Evolutionary conservation across 2,329 filamentous ascomycete genomes (phyloP).

Genomic region (Xylariaceae sp.): DNA sequence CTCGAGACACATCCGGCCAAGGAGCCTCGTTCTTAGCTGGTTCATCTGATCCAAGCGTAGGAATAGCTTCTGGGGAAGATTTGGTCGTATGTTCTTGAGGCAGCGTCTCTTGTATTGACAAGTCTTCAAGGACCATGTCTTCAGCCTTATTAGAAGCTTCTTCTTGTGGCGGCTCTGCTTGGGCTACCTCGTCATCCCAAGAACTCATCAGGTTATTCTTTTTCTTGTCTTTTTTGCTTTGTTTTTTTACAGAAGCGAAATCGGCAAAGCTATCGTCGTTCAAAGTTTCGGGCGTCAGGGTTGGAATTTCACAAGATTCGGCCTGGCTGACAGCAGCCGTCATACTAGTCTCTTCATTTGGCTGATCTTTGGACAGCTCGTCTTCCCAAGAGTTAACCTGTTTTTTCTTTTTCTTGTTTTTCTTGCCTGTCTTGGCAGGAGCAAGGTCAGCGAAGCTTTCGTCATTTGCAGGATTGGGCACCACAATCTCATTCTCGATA

Average conservation of each 20-base stretch:
- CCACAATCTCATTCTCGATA: neutral
- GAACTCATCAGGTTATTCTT: slow-evolving; percentile 19
- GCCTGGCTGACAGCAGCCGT: neutral
- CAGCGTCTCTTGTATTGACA: neutral
- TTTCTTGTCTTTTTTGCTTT: slow-evolving; percentile 44
- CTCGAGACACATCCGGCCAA: slow-evolving; percentile 17
- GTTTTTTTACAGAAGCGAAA: slow-evolving; percentile 28
- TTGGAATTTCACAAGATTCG: neutral
- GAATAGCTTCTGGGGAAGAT: slow-evolving; percentile 5
- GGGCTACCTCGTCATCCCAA: slow-evolving; percentile 3
- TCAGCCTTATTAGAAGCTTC: neutral
- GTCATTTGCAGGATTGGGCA: slow-evolving; percentile 20
- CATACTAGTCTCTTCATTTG: neutral
- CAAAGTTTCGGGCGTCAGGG: neutral
- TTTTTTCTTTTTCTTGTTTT: slow-evolving; percentile 43
- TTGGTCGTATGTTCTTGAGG: neutral
- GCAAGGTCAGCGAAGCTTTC: slow-evolving; percentile 7
- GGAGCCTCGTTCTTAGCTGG: slow-evolving; percentile 1
- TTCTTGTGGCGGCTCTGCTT: neutral
- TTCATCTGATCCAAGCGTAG: neutral
- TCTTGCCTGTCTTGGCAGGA: slow-evolving; percentile 29
- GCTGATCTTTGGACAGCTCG: slow-evolving; percentile 1
- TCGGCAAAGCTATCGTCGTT: slow-evolving; percentile 13
- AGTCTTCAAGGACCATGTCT: neutral
- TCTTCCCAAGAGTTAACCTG: slow-evolving; percentile 3